phyloP scores from a whole-genome alignment of 345 rosid species.

The Conringia planisiliqua region DNA sequence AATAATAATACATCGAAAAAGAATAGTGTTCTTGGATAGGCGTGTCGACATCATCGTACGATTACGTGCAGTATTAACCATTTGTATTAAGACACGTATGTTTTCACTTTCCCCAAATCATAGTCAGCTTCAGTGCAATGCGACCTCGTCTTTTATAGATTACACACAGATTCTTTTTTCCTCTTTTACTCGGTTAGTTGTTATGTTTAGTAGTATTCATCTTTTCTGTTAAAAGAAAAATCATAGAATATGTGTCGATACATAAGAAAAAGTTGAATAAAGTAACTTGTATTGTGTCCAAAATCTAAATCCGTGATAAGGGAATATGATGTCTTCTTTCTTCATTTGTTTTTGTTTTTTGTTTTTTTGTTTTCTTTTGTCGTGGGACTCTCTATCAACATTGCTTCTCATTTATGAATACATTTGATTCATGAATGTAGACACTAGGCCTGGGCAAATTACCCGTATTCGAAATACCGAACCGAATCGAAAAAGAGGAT shows the following conservation, averaged over 20 bases:
- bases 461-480: no score
- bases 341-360: not conserved
- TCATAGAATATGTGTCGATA: slow-evolving; percentile 1
- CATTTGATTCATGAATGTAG: not conserved
- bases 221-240: not conserved
- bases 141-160: slow-evolving; percentile 15
- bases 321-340: not conserved
- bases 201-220: slow-evolving; percentile 19
- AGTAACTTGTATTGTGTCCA: not conserved
- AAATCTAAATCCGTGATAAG: not conserved
- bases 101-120: not conserved
- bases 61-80: slow-evolving; percentile 1
- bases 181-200: not conserved
- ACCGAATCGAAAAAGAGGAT: no score
- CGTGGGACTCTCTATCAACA: not conserved
- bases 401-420: not conserved
- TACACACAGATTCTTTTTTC: slow-evolving; percentile 4
- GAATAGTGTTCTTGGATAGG: slow-evolving; percentile 19
- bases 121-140: slow-evolving; percentile 12
- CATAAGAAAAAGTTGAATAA: not conserved
- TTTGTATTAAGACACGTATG: slow-evolving; percentile 1
- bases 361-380: not conserved
- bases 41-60: slow-evolving; percentile 33
- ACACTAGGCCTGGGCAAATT: no score
- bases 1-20: not conserved